These are phyloP conservation scores for Prosopis cineraria DNA, from an alignment of 306 rosid genomes.

Conservation along the genomic window DNA sequence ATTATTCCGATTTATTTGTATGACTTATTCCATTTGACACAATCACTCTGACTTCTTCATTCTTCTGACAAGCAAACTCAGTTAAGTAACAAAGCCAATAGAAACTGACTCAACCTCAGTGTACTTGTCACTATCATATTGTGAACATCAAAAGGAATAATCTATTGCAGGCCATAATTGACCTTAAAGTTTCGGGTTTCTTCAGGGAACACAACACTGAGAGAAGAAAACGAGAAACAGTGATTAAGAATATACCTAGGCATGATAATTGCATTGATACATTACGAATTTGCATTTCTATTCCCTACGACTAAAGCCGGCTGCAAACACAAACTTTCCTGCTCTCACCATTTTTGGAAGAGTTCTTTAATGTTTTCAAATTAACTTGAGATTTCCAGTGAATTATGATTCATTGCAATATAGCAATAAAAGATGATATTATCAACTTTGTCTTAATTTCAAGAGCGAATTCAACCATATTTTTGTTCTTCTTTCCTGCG, in stretches of 20 bases:
- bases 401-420: neutral
- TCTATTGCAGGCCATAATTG: neutral
- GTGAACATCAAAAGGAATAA: neutral
- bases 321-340: neutral
- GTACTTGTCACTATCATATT: neutral
- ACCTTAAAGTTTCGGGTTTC: neutral
- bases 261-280: slow-evolving; percentile 25
- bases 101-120: neutral
- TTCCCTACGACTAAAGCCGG: neutral
- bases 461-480: neutral
- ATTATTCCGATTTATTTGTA: slow-evolving; percentile 6
- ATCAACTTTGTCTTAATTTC: neutral
- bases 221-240: slow-evolving; percentile 16
- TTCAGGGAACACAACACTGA: slow-evolving; percentile 15
- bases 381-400: neutral
- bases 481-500: neutral
- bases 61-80: neutral
- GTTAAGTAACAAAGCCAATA: slow-evolving; percentile 6
- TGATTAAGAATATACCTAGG: slow-evolving; percentile 12
- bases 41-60: slow-evolving; percentile 19
- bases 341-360: neutral
- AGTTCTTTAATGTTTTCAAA: neutral
- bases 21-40: slow-evolving; percentile 8
- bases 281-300: neutral
- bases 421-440: neutral